Percentiles rank a stretch among this genome's conserved stretches.
Conservation (phyloP, 352 stramenopile species). For the Phytophthora constricta region DNA sequence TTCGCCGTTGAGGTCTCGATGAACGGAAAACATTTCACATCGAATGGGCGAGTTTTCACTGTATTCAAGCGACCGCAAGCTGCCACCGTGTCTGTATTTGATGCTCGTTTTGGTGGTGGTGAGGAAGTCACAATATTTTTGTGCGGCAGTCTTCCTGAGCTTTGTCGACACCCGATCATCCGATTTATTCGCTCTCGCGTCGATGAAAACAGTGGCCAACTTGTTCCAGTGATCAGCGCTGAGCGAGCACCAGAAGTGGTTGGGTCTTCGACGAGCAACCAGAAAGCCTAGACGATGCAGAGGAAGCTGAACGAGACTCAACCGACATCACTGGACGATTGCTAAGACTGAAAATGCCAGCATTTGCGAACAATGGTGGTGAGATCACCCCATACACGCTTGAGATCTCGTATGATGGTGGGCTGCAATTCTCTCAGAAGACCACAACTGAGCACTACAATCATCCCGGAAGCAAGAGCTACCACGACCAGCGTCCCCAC, state of each 20-base stretch:
- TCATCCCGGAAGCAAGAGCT: constrained; percentile 14
- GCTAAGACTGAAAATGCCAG: constrained; percentile 38
- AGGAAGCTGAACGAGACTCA: constrained; percentile 24
- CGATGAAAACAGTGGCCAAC: constrained; percentile 7
- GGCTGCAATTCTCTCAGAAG: constrained; percentile 44
- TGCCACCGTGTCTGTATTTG: constrained; percentile 47
- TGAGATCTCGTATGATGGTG: constrained; percentile 69
- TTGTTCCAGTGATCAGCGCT: not conserved
- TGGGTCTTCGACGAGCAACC: constrained; percentile 25
- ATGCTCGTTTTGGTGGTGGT: constrained; percentile 40
- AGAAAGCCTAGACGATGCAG: constrained; percentile 17
- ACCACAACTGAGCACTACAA: constrained; percentile 1
- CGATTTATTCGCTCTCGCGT: constrained; percentile 46
- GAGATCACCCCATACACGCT: constrained; percentile 44
- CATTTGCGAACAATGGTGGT: constrained; percentile 20
- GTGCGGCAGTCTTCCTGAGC: constrained; percentile 47
- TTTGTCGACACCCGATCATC: constrained; percentile 41
- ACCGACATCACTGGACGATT: constrained; percentile 16
- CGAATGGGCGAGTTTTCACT: constrained; percentile 60
- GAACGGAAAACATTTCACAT: constrained; percentile 83
- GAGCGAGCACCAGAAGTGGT: constrained; percentile 6
- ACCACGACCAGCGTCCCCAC: not conserved
- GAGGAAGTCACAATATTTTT: constrained; percentile 46
- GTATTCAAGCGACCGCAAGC: constrained; percentile 56
- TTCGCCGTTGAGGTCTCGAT: constrained; percentile 81